A percentile compares a stretch with the other conserved stretches of the same genome.
These are phyloP conservation scores for Zopfochytrium polystomum DNA, from an alignment of 371 early-diverging fungal species.

Conservation along the genomic window DNA sequence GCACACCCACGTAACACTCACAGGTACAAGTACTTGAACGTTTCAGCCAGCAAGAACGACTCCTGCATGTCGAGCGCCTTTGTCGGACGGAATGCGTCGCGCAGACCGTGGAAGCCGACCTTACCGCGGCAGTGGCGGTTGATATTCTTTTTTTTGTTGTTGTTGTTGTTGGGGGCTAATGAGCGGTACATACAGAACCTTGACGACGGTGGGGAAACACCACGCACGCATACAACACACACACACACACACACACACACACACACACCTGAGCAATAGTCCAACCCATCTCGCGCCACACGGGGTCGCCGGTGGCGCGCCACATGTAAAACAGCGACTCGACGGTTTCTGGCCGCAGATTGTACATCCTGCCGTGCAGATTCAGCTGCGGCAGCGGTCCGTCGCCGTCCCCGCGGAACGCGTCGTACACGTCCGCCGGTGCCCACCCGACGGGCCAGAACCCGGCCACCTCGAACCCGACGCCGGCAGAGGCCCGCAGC, in stretches of 20 bases:
- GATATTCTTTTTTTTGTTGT: constrained; percentile 48
- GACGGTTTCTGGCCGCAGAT: constrained; percentile 81
- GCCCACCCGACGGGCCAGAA: no score
- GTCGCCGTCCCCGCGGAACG: no score
- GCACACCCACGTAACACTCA: constrained; percentile 3
- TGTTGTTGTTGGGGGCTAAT: not conserved
- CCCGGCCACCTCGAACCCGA: no score
- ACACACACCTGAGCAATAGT: constrained; percentile 50
- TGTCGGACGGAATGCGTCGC: constrained; percentile 18
- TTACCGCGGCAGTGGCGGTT: constrained; percentile 48
- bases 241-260: no score
- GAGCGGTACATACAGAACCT: no score
- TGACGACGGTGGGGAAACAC: no score
- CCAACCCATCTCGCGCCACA: constrained; percentile 86
- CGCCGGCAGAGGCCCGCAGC: no score
- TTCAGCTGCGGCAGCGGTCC: no score
- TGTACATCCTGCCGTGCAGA: no score
- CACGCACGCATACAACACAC: no score
- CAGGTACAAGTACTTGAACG: constrained; percentile 87
- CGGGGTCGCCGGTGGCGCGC: constrained; percentile 74
- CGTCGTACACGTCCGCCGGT: no score
- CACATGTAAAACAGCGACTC: constrained; percentile 83
- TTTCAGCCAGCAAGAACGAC: constrained; percentile 83
- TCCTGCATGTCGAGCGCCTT: constrained; percentile 30
- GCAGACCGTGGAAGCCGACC: constrained; percentile 20